These are phyloP conservation scores for Penicillium mononematosum DNA, from an alignment of 495 filamentous ascomycete species.

Conservation along the genomic window DNA sequence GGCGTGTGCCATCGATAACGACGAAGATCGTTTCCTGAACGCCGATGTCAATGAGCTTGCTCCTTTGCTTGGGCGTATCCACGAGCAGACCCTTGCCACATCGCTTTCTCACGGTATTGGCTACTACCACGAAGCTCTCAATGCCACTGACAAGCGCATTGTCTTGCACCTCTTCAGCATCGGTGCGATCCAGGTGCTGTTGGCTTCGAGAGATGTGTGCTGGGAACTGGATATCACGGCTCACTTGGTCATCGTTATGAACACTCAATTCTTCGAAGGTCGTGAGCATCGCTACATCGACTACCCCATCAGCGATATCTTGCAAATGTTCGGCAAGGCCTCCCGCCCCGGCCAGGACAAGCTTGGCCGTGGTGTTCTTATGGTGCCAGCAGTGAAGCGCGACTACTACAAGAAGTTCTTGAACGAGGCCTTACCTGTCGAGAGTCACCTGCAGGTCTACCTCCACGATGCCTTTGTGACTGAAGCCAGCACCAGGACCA, in stretches of 20 bases:
- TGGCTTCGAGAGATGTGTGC: constrained; percentile 92
- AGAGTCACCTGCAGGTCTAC: constrained; percentile 88
- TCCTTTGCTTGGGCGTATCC: constrained; percentile 75
- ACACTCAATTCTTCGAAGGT: constrained; percentile 97
- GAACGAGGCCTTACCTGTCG: constrained; percentile 91
- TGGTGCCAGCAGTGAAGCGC: constrained; percentile 90
- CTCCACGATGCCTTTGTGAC: constrained; percentile 96
- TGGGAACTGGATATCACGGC: constrained; percentile 91
- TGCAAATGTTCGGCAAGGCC: constrained; percentile 99
- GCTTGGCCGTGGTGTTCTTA: constrained; percentile 81
- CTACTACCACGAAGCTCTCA: constrained; percentile 94
- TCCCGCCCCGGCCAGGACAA: constrained; percentile 77
- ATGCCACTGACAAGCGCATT: constrained; percentile 83
- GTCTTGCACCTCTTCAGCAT: constrained; percentile 87
- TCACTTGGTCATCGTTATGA: constrained; percentile 93
- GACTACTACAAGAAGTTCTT: constrained; percentile 99
- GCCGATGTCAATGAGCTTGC: constrained; percentile 74
- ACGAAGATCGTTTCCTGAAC: constrained; percentile 92
- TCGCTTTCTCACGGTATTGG: constrained; percentile 94
- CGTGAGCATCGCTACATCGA: constrained; percentile 97
- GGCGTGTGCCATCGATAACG: constrained; percentile 80
- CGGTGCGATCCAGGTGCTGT: constrained; percentile 88
- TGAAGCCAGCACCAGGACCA: constrained; percentile 90
- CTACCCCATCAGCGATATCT: constrained; percentile 90
- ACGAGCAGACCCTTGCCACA: constrained; percentile 84